Conservation (phyloP, 2,329 filamentous ascomycete species). For the Clonostachys byssicola region DNA sequence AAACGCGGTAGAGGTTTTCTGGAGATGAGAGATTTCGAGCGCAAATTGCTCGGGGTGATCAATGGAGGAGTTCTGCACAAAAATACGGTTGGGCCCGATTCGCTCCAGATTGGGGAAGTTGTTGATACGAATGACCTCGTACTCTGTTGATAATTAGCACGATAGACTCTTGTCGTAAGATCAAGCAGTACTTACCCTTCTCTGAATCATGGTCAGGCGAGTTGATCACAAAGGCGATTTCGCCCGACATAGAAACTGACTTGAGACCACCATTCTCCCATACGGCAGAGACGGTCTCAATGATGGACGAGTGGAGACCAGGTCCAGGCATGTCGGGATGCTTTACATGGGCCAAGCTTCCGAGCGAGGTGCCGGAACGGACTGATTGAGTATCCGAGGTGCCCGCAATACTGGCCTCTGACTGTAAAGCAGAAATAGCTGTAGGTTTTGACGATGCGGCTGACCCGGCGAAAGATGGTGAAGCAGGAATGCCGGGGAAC, state of each 20-base stretch:
- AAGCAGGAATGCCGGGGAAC: conserved; percentile 11
- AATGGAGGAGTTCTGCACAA: conserved; percentile 65
- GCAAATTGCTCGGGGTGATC: conserved; percentile 76
- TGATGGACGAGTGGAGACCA: conserved; percentile 82
- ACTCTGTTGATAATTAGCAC: conserved; percentile 23
- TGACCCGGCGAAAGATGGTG: conserved; percentile 5
- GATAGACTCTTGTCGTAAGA: not conserved
- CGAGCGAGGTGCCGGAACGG: conserved; percentile 79
- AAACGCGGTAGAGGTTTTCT: conserved; percentile 76
- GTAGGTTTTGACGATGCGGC: conserved; percentile 28
- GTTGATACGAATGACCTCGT: conserved; percentile 74
- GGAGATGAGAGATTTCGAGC: conserved; percentile 68
- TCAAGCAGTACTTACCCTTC: conserved; percentile 36
- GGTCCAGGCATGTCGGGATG: conserved; percentile 79
- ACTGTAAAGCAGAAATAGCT: conserved; percentile 51
- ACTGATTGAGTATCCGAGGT: conserved; percentile 87
- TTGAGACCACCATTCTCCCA: conserved; percentile 73
- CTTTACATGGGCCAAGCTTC: conserved; percentile 62
- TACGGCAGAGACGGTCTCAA: conserved; percentile 84
- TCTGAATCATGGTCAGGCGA: conserved; percentile 35
- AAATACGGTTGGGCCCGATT: conserved; percentile 89
- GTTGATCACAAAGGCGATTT: conserved; percentile 86
- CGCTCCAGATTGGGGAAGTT: conserved; percentile 87
- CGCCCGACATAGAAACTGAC: conserved; percentile 73
- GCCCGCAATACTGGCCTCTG: conserved; percentile 55